Evolutionary conservation across 192 early-diverging fungal genomes (phyloP).

Genomic region (Diversispora eburnea): DNA sequence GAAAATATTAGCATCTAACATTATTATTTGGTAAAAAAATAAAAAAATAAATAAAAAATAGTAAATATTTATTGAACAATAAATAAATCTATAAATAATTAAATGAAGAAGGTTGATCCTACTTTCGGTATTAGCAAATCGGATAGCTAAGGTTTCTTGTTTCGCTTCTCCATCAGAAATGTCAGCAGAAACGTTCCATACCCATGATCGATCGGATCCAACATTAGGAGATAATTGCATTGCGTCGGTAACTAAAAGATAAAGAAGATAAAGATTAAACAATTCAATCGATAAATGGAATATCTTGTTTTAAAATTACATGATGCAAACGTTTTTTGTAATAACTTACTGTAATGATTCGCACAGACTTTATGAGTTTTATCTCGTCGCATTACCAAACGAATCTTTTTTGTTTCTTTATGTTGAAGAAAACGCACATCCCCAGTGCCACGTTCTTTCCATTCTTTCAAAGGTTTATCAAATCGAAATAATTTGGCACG

Average conservation of each 20-base stretch:
- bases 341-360: slow-evolving; percentile 80
- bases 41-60: background rate
- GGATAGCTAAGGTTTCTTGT: slow-evolving; percentile 87
- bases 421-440: slow-evolving; percentile 96
- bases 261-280: background rate
- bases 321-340: background rate
- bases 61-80: background rate
- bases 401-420: slow-evolving; percentile 83
- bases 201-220: slow-evolving; percentile 98
- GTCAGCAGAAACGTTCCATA: slow-evolving; percentile 89
- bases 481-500: slow-evolving; percentile 98
- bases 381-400: slow-evolving; percentile 98
- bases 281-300: background rate
- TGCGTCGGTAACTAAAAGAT: slow-evolving; percentile 62
- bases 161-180: slow-evolving; percentile 85
- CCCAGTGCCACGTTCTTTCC: slow-evolving; percentile 99
- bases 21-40: background rate
- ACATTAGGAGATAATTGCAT: slow-evolving; percentile 93
- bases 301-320: background rate
- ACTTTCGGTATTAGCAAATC: slow-evolving; percentile 92
- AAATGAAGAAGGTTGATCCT: background rate
- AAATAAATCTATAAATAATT: background rate
- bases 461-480: slow-evolving; percentile 86
- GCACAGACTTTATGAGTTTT: slow-evolving; percentile 99
- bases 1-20: slow-evolving; percentile 22